Base-by-base conservation (phyloP, 768 basidiomycete species). In the Agaricus blazei region DNA sequence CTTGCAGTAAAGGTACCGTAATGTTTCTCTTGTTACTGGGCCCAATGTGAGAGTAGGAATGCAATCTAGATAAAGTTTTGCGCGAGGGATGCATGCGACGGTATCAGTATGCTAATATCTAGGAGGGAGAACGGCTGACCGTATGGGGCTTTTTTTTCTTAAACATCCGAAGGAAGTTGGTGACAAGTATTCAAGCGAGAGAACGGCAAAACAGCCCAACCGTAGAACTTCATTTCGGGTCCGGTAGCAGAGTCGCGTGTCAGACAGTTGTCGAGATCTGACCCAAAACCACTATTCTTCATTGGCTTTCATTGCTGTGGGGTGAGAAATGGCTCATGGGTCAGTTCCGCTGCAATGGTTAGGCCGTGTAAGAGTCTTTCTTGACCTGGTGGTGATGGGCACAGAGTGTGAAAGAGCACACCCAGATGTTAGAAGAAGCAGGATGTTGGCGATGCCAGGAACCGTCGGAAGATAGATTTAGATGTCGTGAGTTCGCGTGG, bases 11-110 rank as follows among this genome's bases (percentile, higher is more conserved):
- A 11, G 3, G 15, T 14, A 50, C 23, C 9, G 48, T 23, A 56
- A 49, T 56, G 54, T 46, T 31, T 54, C 41, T 47, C 53, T 48
- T 24, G 27, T 24, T 24, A 9, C 40, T 48, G 53, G 54, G 41
- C 27, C 47, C 40, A 40, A 31, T 24, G 40, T 29, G 3, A 31
- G 38, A 40, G 38, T n/a, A n/a, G 4, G 38, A n/a, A 40, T 40
- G 6, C 11, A 12, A 12, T 4, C 4, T 15, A 27, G 11, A 31
- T 19, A 19, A 19, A 19, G 19, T 19, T 8, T 27, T 15, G 27
- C 15, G 9, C 11, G 2, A 28, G 14, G n/a, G 29, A 9, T 9
- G 38, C 38, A 9, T 9, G 31, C 31, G 31, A 31, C 31, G 31
- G 31, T 31, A 9, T 31, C 31, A 31, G 31, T 5, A 31, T 19